Base-by-base conservation (phyloP, 2,329 filamentous ascomycete genomes). In the Trichoderma koningiopsis region DNA sequence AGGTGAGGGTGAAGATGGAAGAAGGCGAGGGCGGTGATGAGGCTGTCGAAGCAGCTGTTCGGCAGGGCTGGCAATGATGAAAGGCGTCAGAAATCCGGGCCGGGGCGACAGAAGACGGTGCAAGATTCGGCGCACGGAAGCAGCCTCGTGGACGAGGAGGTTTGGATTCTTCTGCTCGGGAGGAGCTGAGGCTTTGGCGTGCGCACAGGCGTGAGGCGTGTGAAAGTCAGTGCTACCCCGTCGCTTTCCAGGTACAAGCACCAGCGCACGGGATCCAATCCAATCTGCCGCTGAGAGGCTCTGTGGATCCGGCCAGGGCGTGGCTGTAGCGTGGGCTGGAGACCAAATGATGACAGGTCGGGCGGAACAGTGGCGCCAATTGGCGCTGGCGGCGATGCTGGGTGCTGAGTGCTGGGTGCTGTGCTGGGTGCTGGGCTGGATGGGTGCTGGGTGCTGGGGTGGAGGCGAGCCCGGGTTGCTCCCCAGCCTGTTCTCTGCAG, bases 321-420 rank as follows among this genome's bases (percentile, higher is more conserved):
- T 69, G 69, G 69, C 67, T 64, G 62, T 70, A 69, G 65, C 68
- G 57, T 49, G 47, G 47, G 47, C 47, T 49, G 47, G 47, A 49
- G 62, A 35, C 55, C 62, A 70, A 68, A 71, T 70, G 70, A 66
- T 65, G 69, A 70, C 69, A 69, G 65, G 69, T 68, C 61, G 69
- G 57, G 70, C 65, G 69, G 70, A 66, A 60, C 35, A 68, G 70
- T 66, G 67, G 69, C 70, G 53, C 70, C 70, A 69, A 68, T 70
- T 71, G 70, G 69, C 65, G 61, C 58, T 35, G 53, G 67, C 69
- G 69, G 66, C 66, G 69, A 63, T 69, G 60, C 49, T 61, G 57
- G 58, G 13, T 8, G 40, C 40, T 43, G 40, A 16, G 8, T 43
- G 40, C 8, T 43, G 37, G 40, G 3, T 7, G 37, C 14, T 40